Evolutionary conservation across 108 stramenopile species (phyloP).

Genomic region (Skeletonema marinoi): DNA sequence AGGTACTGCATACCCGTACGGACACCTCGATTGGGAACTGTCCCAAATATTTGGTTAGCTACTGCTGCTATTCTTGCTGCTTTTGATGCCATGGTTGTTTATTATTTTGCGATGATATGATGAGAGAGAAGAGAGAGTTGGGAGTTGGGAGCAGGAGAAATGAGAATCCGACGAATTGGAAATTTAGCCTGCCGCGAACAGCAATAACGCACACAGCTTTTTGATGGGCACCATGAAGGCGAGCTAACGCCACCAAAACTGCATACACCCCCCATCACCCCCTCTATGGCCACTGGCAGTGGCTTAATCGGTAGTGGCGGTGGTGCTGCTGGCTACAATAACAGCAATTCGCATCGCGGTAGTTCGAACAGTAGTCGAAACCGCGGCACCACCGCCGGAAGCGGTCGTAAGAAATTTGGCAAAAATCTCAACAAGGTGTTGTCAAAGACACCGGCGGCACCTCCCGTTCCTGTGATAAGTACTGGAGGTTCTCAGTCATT

Average conservation of each 20-base stretch:
- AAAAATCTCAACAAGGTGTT: constrained; percentile 85
- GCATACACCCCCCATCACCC: not conserved
- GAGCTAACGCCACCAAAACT: not conserved
- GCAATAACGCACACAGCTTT: too few relatives aligned
- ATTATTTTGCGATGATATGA: not conserved
- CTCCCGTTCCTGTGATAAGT: constrained; percentile 43
- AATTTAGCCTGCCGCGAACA: too few relatives aligned
- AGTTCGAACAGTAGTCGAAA: not conserved
- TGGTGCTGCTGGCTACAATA: constrained; percentile 4
- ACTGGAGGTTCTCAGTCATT: constrained; percentile 21
- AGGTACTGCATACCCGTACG: constrained; percentile 62
- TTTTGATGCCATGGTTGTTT: constrained; percentile 49
- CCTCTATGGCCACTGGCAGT: not conserved
- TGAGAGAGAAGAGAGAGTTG: too few relatives aligned
- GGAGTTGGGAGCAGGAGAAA: not conserved
- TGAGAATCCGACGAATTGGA: not conserved
- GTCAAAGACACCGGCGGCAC: constrained; percentile 63
- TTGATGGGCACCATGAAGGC: not conserved
- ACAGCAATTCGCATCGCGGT: not conserved
- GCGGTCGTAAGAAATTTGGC: constrained; percentile 67
- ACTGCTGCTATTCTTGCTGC: constrained; percentile 51
- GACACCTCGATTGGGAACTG: constrained; percentile 64
- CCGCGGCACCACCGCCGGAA: not conserved
- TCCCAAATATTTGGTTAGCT: constrained; percentile 76
- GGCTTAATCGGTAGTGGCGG: constrained; percentile 4